phyloP scores from a whole-genome alignment of 129 eudicot species.

The Flaveria sonorensis region DNA sequence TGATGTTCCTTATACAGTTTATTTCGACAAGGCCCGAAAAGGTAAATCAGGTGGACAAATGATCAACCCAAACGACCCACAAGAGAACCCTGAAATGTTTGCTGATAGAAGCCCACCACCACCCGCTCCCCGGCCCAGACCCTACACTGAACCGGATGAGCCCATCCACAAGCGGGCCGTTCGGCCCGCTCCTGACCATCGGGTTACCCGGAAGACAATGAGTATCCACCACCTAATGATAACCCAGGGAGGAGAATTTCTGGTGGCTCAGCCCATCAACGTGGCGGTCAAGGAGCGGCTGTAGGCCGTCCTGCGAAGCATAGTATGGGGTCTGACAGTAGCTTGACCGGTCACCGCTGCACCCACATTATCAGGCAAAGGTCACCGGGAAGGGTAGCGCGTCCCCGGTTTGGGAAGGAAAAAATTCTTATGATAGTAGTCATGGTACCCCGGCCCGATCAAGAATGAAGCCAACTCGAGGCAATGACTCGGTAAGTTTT shows the following conservation, averaged over 20 bases:
- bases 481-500: conserved; percentile 67
- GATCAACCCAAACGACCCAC: conserved; percentile 92
- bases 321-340: conserved; percentile 64
- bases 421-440: conserved; percentile 59
- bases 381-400: conserved; percentile 44
- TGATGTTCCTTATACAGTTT: conserved; percentile 74
- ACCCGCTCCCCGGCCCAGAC: conserved; percentile 38
- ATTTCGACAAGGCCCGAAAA: conserved; percentile 82
- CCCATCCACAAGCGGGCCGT: conserved; percentile 39
- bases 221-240: conserved; percentile 48
- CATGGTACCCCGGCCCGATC: conserved; percentile 71
- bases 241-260: conserved; percentile 36
- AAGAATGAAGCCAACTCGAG: conserved; percentile 57
- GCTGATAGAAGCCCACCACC: conserved; percentile 34
- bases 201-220: conserved; percentile 54
- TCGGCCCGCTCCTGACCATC: conserved; percentile 41
- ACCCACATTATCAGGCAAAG: conserved; percentile 65
- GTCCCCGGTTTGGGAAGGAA: conserved; percentile 65
- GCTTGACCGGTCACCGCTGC: conserved; percentile 80
- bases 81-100: conserved; percentile 74
- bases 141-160: conserved; percentile 44
- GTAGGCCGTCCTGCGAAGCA: conserved; percentile 54
- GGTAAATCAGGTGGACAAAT: conserved; percentile 66
- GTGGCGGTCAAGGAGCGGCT: conserved; percentile 54
- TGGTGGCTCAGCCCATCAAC: conserved; percentile 47